Evolutionary conservation across 441 rosid genomes (phyloP).

Genomic region (Hura crepitans): DNA sequence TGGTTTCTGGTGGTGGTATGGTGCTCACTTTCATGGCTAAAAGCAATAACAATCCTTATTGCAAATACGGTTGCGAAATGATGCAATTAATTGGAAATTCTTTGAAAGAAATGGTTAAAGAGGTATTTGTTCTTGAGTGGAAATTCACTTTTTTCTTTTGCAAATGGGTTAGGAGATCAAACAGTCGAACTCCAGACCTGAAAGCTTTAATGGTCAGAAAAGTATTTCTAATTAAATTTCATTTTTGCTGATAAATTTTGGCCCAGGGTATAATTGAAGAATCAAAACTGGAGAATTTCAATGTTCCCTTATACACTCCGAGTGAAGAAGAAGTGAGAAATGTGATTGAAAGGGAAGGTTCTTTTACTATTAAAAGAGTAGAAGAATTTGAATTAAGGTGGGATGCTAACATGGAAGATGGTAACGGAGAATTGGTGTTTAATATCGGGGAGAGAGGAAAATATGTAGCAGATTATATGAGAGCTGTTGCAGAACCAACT

Average conservation of each 20-base stretch:
- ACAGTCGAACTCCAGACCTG: too few species aligned
- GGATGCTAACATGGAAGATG: constrained; percentile 9
- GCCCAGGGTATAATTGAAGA: background rate
- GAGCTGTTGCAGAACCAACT: constrained; percentile 1
- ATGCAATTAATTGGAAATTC: background rate
- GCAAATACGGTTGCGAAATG: background rate
- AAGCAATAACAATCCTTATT: background rate
- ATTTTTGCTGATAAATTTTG: too few species aligned
- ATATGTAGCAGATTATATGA: background rate
- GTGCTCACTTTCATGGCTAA: background rate
- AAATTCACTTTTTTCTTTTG: background rate
- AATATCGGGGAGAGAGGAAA: constrained; percentile 10
- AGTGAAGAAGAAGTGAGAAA: background rate
- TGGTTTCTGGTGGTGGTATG: constrained; percentile 15
- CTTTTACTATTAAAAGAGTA: background rate
- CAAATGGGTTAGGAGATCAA: too few species aligned
- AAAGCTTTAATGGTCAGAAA: too few species aligned
- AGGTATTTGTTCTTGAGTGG: background rate
- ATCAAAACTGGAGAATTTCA: background rate
- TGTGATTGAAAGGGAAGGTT: background rate
- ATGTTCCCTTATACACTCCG: background rate
- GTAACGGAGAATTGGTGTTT: background rate
- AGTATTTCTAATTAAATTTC: too few species aligned
- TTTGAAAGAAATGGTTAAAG: background rate
- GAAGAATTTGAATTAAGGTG: constrained; percentile 5